Evolutionary conservation across 495 filamentous ascomycete genomes (phyloP).

Genomic region (Achaetomiella virescens): DNA sequence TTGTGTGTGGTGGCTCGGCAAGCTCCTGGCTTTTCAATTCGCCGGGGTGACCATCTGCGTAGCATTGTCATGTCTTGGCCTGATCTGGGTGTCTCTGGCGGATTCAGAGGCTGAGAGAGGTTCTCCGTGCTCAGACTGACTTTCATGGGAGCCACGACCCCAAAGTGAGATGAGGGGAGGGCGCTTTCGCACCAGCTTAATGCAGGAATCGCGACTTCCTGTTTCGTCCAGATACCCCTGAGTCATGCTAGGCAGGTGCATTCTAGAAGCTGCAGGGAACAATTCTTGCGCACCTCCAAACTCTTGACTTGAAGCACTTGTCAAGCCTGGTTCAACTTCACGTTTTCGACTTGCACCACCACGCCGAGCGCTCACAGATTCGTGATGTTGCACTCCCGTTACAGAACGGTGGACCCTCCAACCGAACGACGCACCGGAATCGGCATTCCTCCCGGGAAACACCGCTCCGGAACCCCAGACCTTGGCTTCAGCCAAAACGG

Average conservation of each 20-base stretch:
- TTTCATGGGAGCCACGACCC: too few relatives aligned
- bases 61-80: neutral
- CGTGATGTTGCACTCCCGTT: neutral
- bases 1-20: neutral
- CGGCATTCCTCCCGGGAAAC: neutral
- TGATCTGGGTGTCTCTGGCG: neutral
- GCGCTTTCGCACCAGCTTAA: too few relatives aligned
- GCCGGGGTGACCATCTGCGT: neutral
- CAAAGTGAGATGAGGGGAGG: too few relatives aligned
- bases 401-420: neutral
- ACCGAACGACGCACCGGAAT: neutral
- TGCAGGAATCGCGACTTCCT: too few relatives aligned
- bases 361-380: neutral
- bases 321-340: neutral
- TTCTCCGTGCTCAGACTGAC: too few relatives aligned
- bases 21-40: neutral
- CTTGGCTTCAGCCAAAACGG: neutral
- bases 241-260: too few relatives aligned
- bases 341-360: neutral
- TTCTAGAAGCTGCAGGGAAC: too few relatives aligned
- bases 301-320: neutral
- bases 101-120: neutral
- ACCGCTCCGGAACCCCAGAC: conserved; percentile 1
- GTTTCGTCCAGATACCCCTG: too few relatives aligned
- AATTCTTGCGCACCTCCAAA: too few relatives aligned